Percentiles rank a stretch among this genome's conserved stretches.
phyloP scores from a whole-genome alignment of 345 rosid genomes.

The Fremontodendron californicum region DNA sequence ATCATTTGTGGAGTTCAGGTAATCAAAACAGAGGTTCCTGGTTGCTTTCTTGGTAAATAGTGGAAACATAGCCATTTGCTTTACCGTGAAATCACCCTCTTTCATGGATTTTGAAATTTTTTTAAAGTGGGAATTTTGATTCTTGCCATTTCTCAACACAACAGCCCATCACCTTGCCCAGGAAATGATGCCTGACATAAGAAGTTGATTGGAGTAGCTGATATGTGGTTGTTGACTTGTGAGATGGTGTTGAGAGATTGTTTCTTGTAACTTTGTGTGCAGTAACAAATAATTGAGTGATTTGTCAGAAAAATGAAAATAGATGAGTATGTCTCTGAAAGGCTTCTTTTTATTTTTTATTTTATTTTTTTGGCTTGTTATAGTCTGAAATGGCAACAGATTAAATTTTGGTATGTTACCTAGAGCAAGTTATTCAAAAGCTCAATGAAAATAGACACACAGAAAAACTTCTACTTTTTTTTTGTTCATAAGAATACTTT shows the following conservation, averaged over 20 bases:
- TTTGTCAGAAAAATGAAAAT: constrained; percentile 30
- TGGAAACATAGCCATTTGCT: constrained; percentile 24
- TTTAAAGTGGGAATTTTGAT: constrained; percentile 31
- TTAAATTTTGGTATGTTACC: constrained; percentile 11
- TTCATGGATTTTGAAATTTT: constrained; percentile 14
- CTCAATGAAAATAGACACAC: not conserved
- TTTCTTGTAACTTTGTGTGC: constrained; percentile 73
- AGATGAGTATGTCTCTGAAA: constrained; percentile 24
- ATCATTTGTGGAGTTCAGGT: constrained; percentile 34
- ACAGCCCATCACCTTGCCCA: constrained; percentile 29
- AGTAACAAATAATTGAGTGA: constrained; percentile 66
- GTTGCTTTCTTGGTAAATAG: constrained; percentile 66
- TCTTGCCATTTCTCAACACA: constrained; percentile 38
- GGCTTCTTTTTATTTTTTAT: not conserved
- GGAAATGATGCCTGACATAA: constrained; percentile 29
- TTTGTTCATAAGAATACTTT: too few species aligned
- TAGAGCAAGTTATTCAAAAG: not conserved
- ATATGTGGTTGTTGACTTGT: constrained; percentile 25
- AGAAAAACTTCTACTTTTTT: too few species aligned
- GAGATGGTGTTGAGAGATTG: constrained; percentile 32
- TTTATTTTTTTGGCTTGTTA: constrained; percentile 5
- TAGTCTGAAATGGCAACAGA: constrained; percentile 10
- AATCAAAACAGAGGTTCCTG: constrained; percentile 42
- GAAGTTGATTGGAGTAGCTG: constrained; percentile 31
- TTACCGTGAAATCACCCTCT: constrained; percentile 24